A percentile compares a stretch with the other conserved stretches of the same genome.
These are phyloP conservation scores for Dactylonectria macrodidyma DNA, from an alignment of 2,329 filamentous ascomycete species.

Conservation along the genomic window DNA sequence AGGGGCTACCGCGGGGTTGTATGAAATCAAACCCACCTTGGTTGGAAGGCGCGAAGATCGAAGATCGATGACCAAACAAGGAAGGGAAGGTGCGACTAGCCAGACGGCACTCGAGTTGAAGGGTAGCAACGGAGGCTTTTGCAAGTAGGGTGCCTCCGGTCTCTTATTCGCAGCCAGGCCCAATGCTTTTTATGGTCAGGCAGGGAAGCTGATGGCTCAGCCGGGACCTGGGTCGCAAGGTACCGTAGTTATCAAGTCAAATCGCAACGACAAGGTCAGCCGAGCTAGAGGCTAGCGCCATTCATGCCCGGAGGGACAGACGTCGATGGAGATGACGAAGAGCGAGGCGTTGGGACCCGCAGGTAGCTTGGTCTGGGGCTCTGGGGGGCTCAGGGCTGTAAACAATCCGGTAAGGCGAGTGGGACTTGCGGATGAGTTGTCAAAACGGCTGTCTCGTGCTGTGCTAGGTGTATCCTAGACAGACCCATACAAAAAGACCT, in stretches of 20 bases:
- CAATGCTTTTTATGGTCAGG: constrained; percentile 47
- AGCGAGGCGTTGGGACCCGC: constrained; percentile 47
- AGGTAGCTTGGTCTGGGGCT: constrained; percentile 48
- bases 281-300: constrained; percentile 47
- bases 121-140: constrained; percentile 38
- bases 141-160: constrained; percentile 47
- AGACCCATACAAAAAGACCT: constrained; percentile 54
- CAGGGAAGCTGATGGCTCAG: constrained; percentile 50
- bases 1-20: constrained; percentile 49
- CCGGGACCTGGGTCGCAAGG: constrained; percentile 48
- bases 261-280: constrained; percentile 47
- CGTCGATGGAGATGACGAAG: constrained; percentile 48
- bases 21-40: constrained; percentile 40
- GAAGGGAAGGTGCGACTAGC: constrained; percentile 47
- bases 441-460: constrained; percentile 54
- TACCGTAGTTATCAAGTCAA: constrained; percentile 47
- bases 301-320: constrained; percentile 49
- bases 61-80: constrained; percentile 44
- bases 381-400: constrained; percentile 38
- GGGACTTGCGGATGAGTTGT: constrained; percentile 54
- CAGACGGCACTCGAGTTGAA: constrained; percentile 46
- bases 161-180: constrained; percentile 48
- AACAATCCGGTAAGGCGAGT: constrained; percentile 41
- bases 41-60: constrained; percentile 46
- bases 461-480: constrained; percentile 60